These are phyloP conservation scores for Chalciporus pseudorubinellus DNA, from an alignment of 768 basidiomycete species.

Conservation along the genomic window DNA sequence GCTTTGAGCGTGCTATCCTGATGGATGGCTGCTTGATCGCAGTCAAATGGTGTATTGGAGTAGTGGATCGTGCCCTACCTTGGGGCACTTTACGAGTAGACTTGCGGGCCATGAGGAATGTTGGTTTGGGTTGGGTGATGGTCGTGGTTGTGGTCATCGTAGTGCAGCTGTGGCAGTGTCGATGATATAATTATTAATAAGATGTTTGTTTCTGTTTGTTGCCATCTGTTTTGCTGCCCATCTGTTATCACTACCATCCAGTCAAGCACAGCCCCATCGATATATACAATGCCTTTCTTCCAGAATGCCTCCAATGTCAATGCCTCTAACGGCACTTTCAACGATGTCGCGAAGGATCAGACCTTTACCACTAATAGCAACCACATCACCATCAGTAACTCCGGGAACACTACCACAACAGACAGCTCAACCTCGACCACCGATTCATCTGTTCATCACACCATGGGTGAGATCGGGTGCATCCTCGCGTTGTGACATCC, in stretches of 20 bases:
- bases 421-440: conserved; percentile 13
- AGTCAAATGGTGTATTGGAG: conserved; percentile 20
- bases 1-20: conserved; percentile 13
- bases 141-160: conserved; percentile 1
- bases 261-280: background rate
- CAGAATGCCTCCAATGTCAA: conserved; percentile 19
- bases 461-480: conserved; percentile 15
- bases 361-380: conserved; percentile 18
- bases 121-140: background rate
- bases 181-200: background rate
- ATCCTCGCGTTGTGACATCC: background rate
- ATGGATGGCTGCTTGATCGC: conserved; percentile 25
- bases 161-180: background rate
- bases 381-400: conserved; percentile 10
- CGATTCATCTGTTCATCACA: conserved; percentile 25
- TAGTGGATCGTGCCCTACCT: conserved; percentile 29
- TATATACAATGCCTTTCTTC: conserved; percentile 22
- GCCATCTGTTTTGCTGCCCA: background rate
- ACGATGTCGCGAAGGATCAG: conserved; percentile 22
- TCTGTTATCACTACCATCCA: background rate
- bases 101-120: conserved; percentile 20
- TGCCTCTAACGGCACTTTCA: conserved; percentile 16
- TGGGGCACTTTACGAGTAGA: conserved; percentile 19
- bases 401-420: conserved; percentile 19
- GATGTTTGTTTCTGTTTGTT: conserved; percentile 3